Conservation (phyloP, 345 rosid species). For the Eucalyptus pauciflora region DNA sequence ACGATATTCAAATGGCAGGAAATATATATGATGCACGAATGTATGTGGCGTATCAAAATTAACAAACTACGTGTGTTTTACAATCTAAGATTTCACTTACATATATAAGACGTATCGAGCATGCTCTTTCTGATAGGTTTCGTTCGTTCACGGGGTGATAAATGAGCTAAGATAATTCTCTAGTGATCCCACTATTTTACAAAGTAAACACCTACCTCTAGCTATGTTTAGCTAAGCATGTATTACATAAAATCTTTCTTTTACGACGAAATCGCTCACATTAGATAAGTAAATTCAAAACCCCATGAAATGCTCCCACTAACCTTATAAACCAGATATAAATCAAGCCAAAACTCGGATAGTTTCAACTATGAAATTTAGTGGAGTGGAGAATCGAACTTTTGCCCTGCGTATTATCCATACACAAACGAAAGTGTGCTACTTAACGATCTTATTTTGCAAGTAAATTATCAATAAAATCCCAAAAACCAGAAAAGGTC, state of each 20-base stretch:
- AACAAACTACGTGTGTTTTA: not conserved
- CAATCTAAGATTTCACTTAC: not conserved
- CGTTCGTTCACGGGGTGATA: not conserved
- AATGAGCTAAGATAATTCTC: not conserved
- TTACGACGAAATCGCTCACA: rapidly evolving
- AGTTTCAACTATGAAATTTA: not conserved
- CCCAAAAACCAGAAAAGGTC: not conserved
- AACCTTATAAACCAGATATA: not conserved
- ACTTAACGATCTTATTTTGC: not conserved
- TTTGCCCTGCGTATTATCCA: not conserved
- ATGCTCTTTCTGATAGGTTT: not conserved
- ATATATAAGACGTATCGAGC: not conserved
- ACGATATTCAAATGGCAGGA: not conserved
- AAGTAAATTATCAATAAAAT: not conserved
- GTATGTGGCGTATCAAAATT: not conserved
- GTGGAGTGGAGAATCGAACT: not conserved
- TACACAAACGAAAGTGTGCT: not conserved
- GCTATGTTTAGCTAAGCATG: not conserved
- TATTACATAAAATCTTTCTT: not conserved
- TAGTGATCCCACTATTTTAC: not conserved
- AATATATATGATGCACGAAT: not conserved
- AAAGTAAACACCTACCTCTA: not conserved
- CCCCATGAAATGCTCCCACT: not conserved
- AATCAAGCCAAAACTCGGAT: not conserved
- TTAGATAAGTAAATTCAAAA: not conserved